phyloP scores from a whole-genome alignment of 306 rosid species.

The Potentilla sterilis region DNA sequence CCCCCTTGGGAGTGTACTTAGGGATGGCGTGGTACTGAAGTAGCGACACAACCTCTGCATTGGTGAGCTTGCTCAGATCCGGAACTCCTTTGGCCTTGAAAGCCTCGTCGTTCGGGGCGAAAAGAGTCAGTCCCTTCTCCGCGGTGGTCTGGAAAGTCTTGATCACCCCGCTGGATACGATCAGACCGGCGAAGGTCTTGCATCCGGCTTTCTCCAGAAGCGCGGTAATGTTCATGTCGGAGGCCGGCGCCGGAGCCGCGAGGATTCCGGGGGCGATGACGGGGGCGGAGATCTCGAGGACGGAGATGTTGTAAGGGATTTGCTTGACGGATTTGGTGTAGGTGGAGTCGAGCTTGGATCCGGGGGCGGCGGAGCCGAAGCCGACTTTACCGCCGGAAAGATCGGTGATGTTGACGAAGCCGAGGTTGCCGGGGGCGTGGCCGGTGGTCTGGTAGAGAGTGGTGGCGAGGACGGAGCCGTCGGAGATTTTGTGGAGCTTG shows the following conservation, averaged over 20 bases:
- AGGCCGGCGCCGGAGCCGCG: constrained; percentile 75
- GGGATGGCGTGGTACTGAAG: constrained; percentile 63
- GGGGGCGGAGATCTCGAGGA: constrained; percentile 70
- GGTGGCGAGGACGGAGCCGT: constrained; percentile 75
- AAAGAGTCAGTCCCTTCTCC: constrained; percentile 72
- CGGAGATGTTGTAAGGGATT: constrained; percentile 78
- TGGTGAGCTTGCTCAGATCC: constrained; percentile 79
- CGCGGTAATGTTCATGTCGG: constrained; percentile 64
- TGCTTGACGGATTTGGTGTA: constrained; percentile 77
- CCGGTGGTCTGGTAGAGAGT: constrained; percentile 92
- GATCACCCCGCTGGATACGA: constrained; percentile 53
- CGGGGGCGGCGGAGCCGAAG: constrained; percentile 84
- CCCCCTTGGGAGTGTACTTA: constrained; percentile 61
- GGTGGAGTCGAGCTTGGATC: constrained; percentile 81
- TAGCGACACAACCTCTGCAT: constrained; percentile 71
- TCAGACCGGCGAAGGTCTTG: constrained; percentile 62
- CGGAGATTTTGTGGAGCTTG: constrained; percentile 76
- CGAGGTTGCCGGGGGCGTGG: constrained; percentile 61
- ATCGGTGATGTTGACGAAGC: constrained; percentile 90
- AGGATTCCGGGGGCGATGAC: constrained; percentile 70
- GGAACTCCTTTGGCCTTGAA: constrained; percentile 75
- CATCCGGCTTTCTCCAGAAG: constrained; percentile 73
- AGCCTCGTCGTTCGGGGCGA: constrained; percentile 87
- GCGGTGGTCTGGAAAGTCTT: constrained; percentile 57
- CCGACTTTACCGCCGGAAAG: constrained; percentile 77